These are phyloP conservation scores for Apophysomyces ossiformis DNA, from an alignment of 371 early-diverging fungal genomes.

Conservation along the genomic window DNA sequence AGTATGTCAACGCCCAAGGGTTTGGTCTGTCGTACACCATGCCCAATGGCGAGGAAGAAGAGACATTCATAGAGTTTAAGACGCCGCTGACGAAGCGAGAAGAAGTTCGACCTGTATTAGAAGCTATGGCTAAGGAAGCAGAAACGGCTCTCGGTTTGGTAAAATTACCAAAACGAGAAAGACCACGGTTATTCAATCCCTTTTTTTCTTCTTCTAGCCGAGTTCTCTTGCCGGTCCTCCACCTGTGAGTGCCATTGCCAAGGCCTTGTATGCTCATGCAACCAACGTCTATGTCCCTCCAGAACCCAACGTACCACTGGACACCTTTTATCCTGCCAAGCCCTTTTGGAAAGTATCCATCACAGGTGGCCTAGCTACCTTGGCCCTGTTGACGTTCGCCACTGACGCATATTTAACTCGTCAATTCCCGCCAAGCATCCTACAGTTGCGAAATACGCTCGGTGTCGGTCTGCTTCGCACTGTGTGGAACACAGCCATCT, in stretches of 20 bases:
- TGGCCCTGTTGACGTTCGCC: conserved; percentile 20
- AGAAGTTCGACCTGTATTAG: conserved; percentile 48
- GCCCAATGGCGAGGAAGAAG: conserved; percentile 20
- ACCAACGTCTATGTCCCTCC: conserved; percentile 40
- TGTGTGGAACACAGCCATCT: conserved; percentile 14
- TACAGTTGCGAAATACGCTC: conserved; percentile 20
- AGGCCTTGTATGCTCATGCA: conserved; percentile 41
- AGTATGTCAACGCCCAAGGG: conserved; percentile 36
- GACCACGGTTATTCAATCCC: not conserved
- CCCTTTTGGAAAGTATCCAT: conserved; percentile 9
- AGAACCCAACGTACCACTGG: conserved; percentile 34
- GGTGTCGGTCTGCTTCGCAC: not conserved
- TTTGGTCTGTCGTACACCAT: conserved; percentile 36
- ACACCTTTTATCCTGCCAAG: conserved; percentile 33
- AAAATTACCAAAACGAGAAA: conserved; percentile 9
- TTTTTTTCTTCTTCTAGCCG: conserved; percentile 27
- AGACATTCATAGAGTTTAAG: conserved; percentile 37
- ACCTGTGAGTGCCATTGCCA: conserved; percentile 46
- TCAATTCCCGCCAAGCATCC: conserved; percentile 20
- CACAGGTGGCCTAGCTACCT: conserved; percentile 14
- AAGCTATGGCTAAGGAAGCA: conserved; percentile 55
- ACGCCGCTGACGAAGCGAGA: conserved; percentile 42
- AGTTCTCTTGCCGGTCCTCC: conserved; percentile 48
- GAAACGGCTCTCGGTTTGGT: conserved; percentile 47
- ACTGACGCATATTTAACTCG: conserved; percentile 27